These are phyloP conservation scores for Saccharata proteae DNA, from an alignment of 2,329 filamentous ascomycete genomes.

Conservation along the genomic window DNA sequence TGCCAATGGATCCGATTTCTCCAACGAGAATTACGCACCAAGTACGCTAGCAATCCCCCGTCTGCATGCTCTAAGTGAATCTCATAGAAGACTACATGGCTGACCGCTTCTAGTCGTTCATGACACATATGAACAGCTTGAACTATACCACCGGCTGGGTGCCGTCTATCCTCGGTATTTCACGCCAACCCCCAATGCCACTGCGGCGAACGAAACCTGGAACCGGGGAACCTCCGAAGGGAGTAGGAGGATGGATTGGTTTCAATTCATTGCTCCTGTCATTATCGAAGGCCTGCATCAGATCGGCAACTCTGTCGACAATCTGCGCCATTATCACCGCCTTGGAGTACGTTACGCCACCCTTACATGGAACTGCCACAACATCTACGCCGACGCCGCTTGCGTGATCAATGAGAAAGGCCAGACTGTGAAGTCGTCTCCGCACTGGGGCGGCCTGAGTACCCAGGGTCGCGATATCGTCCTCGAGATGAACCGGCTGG, in stretches of 20 bases:
- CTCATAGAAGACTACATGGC: background rate
- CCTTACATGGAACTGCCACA: slow-evolving; percentile 88
- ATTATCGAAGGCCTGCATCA: slow-evolving; percentile 68
- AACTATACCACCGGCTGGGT: slow-evolving; percentile 55
- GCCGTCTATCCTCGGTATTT: slow-evolving; percentile 56
- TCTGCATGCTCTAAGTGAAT: background rate
- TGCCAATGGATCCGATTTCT: slow-evolving; percentile 57
- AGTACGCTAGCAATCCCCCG: slow-evolving; percentile 35
- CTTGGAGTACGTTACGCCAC: slow-evolving; percentile 82
- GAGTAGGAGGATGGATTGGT: too few relatives aligned
- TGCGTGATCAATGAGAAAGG: slow-evolving; percentile 40
- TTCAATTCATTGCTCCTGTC: slow-evolving; percentile 24
- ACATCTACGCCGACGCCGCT: slow-evolving; percentile 77
- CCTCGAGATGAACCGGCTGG: slow-evolving; percentile 84
- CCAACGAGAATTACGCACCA: slow-evolving; percentile 55
- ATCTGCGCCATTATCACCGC: slow-evolving; percentile 60
- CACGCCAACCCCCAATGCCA: slow-evolving; percentile 49
- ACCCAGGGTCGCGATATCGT: slow-evolving; percentile 56
- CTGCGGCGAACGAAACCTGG: slow-evolving; percentile 46
- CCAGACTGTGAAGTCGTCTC: slow-evolving; percentile 31
- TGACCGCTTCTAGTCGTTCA: slow-evolving; percentile 40
- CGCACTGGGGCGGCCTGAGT: slow-evolving; percentile 62
- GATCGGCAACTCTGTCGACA: slow-evolving; percentile 73
- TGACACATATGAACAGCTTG: slow-evolving; percentile 62
- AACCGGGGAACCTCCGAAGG: slow-evolving; percentile 16